These are phyloP conservation scores for Lipomyces starkeyi DNA, from an alignment of 805 yeast genomes.

Conservation along the genomic window DNA sequence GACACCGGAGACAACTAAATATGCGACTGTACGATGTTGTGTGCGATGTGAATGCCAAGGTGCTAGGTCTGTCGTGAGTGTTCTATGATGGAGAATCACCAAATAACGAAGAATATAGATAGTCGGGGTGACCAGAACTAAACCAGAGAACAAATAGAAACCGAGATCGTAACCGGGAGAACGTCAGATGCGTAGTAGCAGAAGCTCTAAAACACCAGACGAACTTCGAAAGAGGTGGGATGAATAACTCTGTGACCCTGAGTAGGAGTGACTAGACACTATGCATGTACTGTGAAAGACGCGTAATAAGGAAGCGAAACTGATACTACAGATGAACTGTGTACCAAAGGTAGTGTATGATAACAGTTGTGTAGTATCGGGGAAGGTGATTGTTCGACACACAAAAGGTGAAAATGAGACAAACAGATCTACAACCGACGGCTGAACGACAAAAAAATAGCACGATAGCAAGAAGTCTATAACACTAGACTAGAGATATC, in stretches of 20 bases:
- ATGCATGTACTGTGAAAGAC: conserved; percentile 1
- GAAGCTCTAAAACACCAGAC: conserved; percentile 12
- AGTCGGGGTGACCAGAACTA: conserved; percentile 37
- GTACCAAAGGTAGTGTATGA: not conserved
- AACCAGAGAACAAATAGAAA: conserved; percentile 18
- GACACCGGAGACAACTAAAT: conserved; percentile 8
- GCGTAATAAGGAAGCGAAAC: conserved; percentile 9
- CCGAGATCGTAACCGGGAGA: conserved; percentile 21
- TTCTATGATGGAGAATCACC: not conserved
- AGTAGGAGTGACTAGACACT: conserved; percentile 4
- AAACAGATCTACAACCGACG: not conserved
- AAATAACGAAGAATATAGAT: not conserved
- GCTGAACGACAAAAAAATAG: not conserved
- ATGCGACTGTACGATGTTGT: not conserved
- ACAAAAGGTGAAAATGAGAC: not conserved
- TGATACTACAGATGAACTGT: not conserved
- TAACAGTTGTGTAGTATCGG: not conserved
- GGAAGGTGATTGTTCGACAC: not conserved
- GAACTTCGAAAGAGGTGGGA: conserved; percentile 15
- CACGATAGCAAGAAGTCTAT: not conserved
- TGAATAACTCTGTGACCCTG: conserved; percentile 12
- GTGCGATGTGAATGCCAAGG: conserved; percentile 4
- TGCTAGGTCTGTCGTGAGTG: not conserved
- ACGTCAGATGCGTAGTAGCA: conserved; percentile 4
- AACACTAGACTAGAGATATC: not conserved